Evolutionary conservation across 2,329 filamentous ascomycete species (phyloP).

Genomic region (Aureobasidium sp.): DNA sequence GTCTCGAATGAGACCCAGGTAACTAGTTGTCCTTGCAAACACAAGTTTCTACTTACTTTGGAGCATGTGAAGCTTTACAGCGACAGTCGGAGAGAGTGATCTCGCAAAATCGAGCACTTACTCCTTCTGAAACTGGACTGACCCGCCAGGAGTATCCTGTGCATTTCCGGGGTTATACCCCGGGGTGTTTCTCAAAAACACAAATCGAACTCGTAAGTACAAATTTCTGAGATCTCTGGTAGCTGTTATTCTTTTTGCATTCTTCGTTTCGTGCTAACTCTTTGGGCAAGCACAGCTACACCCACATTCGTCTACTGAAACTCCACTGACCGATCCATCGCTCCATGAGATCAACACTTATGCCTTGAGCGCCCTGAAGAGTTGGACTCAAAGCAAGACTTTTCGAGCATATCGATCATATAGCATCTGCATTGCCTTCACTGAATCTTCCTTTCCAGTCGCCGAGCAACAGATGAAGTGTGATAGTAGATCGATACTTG

Average conservation of each 20-base stretch:
- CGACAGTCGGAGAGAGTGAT: neutral
- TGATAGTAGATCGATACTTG: neutral
- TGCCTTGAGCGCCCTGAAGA: neutral
- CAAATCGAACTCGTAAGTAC: too few relatives aligned
- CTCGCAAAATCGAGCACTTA: neutral
- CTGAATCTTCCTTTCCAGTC: neutral
- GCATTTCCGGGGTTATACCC: too few relatives aligned
- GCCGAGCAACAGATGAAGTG: neutral
- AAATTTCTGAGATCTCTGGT: too few relatives aligned
- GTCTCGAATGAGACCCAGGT: neutral
- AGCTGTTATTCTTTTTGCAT: neutral
- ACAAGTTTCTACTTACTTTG: conserved; percentile 8
- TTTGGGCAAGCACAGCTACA: neutral
- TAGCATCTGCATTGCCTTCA: conserved; percentile 4
- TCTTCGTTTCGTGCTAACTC: neutral
- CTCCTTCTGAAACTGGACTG: neutral
- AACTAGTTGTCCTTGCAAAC: conserved; percentile 4
- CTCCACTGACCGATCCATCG: neutral
- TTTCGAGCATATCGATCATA: conserved; percentile 1
- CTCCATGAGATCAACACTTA: neutral
- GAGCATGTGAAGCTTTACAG: neutral
- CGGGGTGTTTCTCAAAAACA: too few relatives aligned
- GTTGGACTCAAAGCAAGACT: neutral
- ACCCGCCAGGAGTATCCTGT: neutral
- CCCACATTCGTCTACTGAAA: neutral